Percentiles rank a stretch among this genome's conserved stretches.
Evolutionary conservation across 305 asterid genomes (phyloP).

Genomic region (Salvia sclarea): DNA sequence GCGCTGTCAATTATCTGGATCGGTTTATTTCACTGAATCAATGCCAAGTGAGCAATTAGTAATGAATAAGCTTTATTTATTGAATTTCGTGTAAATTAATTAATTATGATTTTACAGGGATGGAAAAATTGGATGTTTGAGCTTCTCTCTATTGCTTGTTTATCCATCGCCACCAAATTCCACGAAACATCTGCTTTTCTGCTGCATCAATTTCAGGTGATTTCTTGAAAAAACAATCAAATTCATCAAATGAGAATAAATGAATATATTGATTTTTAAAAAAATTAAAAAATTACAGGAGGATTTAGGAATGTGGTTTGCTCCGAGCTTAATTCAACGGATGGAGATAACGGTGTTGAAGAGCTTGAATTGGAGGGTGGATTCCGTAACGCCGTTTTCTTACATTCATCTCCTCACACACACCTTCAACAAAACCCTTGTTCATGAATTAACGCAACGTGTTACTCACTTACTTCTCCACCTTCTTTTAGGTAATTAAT

Average conservation of each 20-base stretch:
- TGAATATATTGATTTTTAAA: too few relatives aligned
- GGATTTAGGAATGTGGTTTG: constrained; percentile 43
- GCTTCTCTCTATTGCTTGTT: constrained; percentile 61
- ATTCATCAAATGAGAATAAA: too few relatives aligned
- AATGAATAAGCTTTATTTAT: not conserved
- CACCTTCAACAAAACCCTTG: constrained; percentile 29
- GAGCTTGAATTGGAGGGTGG: constrained; percentile 57
- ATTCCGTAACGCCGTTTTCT: constrained; percentile 56
- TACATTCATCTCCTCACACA: constrained; percentile 41
- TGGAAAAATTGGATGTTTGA: constrained; percentile 65
- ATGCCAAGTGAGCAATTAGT: constrained; percentile 45
- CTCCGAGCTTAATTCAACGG: constrained; percentile 39
- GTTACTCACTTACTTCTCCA: constrained; percentile 44
- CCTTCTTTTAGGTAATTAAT: constrained; percentile 42
- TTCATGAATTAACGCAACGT: constrained; percentile 32
- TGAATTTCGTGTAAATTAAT: not conserved
- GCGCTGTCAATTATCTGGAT: constrained; percentile 69
- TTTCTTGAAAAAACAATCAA: not conserved
- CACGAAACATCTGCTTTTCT: constrained; percentile 42
- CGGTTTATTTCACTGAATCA: constrained; percentile 52
- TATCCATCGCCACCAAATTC: constrained; percentile 66
- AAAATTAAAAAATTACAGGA: constrained; percentile 36
- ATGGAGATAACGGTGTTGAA: constrained; percentile 67
- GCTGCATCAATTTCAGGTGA: constrained; percentile 61
- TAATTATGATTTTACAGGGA: constrained; percentile 36